A percentile compares a stretch with the other conserved stretches of the same genome.
phyloP scores from a whole-genome alignment of 176 grass and related monocot genomes.

The Musa itinerans region DNA sequence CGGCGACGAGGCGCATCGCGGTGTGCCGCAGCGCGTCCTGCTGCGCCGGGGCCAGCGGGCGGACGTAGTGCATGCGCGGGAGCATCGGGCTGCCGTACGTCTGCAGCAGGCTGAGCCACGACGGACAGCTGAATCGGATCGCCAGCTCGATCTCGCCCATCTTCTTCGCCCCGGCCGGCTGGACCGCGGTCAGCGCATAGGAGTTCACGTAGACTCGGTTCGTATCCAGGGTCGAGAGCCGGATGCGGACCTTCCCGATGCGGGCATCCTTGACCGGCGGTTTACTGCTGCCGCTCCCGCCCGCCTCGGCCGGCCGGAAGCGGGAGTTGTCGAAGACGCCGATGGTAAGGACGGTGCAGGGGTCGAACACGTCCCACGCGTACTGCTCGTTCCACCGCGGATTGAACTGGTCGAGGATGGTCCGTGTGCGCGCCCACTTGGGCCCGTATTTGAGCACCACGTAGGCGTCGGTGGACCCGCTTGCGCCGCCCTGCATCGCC shows the following conservation, averaged over 20 bases:
- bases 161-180: conserved; percentile 76
- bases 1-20: conserved; percentile 83
- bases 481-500: conserved; percentile 54
- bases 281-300: not conserved
- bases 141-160: conserved; percentile 96
- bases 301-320: conserved; percentile 31
- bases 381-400: conserved; percentile 98
- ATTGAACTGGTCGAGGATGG: conserved; percentile 95
- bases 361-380: conserved; percentile 96
- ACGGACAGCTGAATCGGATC: conserved; percentile 84
- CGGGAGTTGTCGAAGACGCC: conserved; percentile 92
- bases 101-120: conserved; percentile 81
- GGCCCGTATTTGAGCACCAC: conserved; percentile 92
- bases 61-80: conserved; percentile 93
- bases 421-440: conserved; percentile 91
- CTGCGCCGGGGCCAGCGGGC: conserved; percentile 58
- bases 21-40: conserved; percentile 94
- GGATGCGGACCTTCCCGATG: conserved; percentile 85
- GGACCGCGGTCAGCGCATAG: conserved; percentile 62
- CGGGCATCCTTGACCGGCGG: conserved; percentile 40
- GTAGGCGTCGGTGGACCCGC: conserved; percentile 85
- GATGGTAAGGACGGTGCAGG: conserved; percentile 91
- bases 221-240: conserved; percentile 79
- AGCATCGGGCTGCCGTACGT: conserved; percentile 72
- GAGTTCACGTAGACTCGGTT: conserved; percentile 63